Evolutionary conservation across 192 early-diverging fungal genomes (phyloP).

Genomic region (Coemansia sp.): DNA sequence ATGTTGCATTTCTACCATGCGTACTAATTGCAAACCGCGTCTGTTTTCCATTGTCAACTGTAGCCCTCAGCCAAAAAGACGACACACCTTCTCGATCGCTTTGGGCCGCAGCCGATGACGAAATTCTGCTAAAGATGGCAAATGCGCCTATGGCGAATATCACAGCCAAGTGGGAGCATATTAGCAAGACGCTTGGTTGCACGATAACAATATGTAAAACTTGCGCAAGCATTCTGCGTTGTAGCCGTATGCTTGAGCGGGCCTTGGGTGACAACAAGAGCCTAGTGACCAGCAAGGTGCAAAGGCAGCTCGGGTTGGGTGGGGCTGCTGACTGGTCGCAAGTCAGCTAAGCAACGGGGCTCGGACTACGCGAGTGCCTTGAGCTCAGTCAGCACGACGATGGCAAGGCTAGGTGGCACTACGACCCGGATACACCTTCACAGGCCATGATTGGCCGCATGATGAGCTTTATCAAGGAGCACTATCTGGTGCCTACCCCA

Average conservation of each 20-base stretch:
- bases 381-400: neutral
- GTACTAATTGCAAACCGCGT: neutral
- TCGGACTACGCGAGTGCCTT: slow-evolving; percentile 1
- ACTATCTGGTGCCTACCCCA: neutral
- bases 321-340: slow-evolving; percentile 5
- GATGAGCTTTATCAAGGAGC: slow-evolving; percentile 3
- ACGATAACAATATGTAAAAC: neutral
- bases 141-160: neutral
- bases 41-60: neutral
- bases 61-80: neutral
- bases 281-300: neutral
- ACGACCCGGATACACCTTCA: slow-evolving; percentile 9
- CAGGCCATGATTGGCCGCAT: slow-evolving; percentile 3
- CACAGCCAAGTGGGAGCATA: neutral
- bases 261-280: neutral
- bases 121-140: neutral
- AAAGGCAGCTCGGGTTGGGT: neutral
- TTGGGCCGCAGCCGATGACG: neutral
- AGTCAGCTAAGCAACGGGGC: neutral
- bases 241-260: neutral
- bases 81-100: neutral
- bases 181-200: neutral
- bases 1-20: neutral
- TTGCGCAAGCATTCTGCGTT: neutral
- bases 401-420: slow-evolving; percentile 10